Evolutionary conservation across 1,284 basidiomycete species (phyloP), one percentile per base, ranked within the genome.

Genomic region (Stygiomarasmius scandens): DNA sequence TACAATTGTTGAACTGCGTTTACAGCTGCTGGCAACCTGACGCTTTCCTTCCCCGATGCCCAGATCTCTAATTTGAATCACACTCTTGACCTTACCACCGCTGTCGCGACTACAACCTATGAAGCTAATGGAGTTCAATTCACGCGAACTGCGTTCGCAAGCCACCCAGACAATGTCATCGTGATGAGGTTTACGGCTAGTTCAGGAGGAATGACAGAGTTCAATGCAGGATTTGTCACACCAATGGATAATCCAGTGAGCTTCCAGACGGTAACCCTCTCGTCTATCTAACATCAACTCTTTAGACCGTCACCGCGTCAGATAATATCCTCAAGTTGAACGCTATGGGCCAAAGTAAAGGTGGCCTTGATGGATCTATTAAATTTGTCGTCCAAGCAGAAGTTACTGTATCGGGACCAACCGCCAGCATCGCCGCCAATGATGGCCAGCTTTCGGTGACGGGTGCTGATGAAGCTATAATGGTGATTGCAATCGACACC

Each of bases 101-200:
- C 60, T 49, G 25, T 61, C 9, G 54, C 60, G n/a, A 61, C 60
- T 12, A 58, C 60, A 14, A 58, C 54, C 6, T 61, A 61, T 45
- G 49, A 29, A n/a, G 50, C 34, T 32, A 49, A 56, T 14, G 60
- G 56, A 16, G 54, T 61, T 14, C 43, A 54, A 25, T 61, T 50
- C 41, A 61, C 60, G n/a, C 57, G 60, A 43, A 56, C 23, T 14
- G 58, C 60, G 12, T 61, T 61, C 38, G 60, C 58, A 3, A 59
- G 51, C 44, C 54, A 58, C 53, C 58, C 60, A 5, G 58, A 61
- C 24, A 57, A 61, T 45, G 60, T 59, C 25, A 52, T 61, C 19
- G 60, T 61, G 16, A 55, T 61, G 16, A 54, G 49, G 25, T 52
- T 61, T 23, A 44, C 54, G 29, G 51, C 60, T 11, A 61, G 53